phyloP scores from a whole-genome alignment of 805 yeast genomes.

The Saturnispora quitensis region DNA sequence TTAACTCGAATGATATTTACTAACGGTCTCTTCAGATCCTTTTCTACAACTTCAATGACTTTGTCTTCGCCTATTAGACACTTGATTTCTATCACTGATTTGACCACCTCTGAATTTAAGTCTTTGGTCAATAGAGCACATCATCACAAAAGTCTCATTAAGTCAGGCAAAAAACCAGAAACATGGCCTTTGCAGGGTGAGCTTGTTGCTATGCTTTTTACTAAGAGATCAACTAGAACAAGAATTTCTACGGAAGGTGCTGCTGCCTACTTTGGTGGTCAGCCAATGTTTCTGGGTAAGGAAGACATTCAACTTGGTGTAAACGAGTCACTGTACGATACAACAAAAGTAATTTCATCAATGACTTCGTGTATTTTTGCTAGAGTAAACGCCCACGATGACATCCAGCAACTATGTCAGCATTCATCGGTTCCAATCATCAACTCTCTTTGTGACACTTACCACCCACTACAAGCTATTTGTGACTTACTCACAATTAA shows the following conservation, averaged over 20 bases:
- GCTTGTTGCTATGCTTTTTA: conserved; percentile 73
- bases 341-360: conserved; percentile 81
- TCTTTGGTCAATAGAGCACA: conserved; percentile 68
- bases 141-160: conserved; percentile 53
- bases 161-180: conserved; percentile 37
- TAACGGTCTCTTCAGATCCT: conserved; percentile 23
- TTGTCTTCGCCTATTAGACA: conserved; percentile 42
- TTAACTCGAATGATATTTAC: conserved; percentile 11
- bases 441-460: conserved; percentile 86
- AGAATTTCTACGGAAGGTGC: conserved; percentile 94
- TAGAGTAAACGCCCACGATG: conserved; percentile 81
- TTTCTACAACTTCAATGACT: conserved; percentile 19
- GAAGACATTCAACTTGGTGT: conserved; percentile 96
- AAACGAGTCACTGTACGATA: conserved; percentile 84
- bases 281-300: conserved; percentile 92
- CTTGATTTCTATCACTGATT: conserved; percentile 71
- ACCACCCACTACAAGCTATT: conserved; percentile 93
- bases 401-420: conserved; percentile 66
- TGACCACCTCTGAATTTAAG: conserved; percentile 61
- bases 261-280: conserved; percentile 84
- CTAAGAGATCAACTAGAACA: conserved; percentile 92
- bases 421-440: conserved; percentile 86
- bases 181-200: conserved; percentile 60
- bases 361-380: conserved; percentile 98
- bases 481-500: conserved; percentile 82